phyloP scores from a whole-genome alignment of 2,329 filamentous ascomycete species.

The Stagonosporopsis rhizophila region DNA sequence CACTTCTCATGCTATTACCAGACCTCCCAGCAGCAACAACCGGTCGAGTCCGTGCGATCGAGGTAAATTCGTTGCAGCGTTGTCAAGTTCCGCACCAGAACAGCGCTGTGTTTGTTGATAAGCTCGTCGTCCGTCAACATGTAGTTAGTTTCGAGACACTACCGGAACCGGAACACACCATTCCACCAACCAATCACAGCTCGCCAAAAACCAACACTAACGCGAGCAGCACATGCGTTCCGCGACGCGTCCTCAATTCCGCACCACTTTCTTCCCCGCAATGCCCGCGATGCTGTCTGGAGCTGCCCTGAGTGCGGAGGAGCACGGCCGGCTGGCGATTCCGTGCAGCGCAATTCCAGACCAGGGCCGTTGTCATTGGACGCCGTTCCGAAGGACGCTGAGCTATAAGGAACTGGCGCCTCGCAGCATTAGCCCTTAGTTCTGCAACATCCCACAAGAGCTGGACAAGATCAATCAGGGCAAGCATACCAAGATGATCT shows the following conservation, averaged over 20 bases:
- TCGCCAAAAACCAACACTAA: not conserved
- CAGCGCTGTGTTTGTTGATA: too few relatives aligned
- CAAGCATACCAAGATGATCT: conserved; percentile 32
- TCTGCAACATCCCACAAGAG: too few relatives aligned
- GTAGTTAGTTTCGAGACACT: not conserved
- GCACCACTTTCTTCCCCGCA: conserved; percentile 25
- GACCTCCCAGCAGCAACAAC: too few relatives aligned
- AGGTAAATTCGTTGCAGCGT: not conserved
- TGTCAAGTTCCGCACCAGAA: not conserved
- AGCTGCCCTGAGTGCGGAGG: not conserved
- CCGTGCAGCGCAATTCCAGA: not conserved
- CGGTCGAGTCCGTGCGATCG: not conserved
- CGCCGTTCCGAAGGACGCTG: conserved; percentile 1
- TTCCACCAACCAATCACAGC: conserved; percentile 7
- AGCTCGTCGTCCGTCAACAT: too few relatives aligned
- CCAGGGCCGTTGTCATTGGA: not conserved
- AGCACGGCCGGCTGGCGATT: not conserved
- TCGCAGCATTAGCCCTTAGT: too few relatives aligned
- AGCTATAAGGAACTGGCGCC: conserved; percentile 11
- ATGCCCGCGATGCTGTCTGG: conserved; percentile 1
- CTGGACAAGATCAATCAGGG: not conserved
- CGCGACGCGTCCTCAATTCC: conserved; percentile 27
- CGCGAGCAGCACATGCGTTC: conserved; percentile 6
- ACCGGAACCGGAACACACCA: conserved; percentile 5
- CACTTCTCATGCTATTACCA: too few relatives aligned